These are phyloP conservation scores for Pseudozyma thailandica DNA, from an alignment of 1,284 basidiomycete species.

Conservation along the genomic window DNA sequence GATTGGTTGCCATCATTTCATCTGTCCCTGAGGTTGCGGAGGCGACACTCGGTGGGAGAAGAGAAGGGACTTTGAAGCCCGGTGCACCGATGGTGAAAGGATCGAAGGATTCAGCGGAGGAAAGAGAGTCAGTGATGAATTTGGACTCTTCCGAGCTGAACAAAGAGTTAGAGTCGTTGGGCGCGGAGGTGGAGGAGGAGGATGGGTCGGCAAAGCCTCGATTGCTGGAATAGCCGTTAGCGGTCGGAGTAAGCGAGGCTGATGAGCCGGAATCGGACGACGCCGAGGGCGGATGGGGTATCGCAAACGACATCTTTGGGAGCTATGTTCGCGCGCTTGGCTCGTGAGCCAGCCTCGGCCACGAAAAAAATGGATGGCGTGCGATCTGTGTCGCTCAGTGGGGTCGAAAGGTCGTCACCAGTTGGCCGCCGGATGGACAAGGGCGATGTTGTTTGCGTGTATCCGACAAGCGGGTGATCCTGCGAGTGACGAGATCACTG, in stretches of 20 bases:
- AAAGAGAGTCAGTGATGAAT: slow-evolving; percentile 58
- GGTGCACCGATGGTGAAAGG: slow-evolving; percentile 60
- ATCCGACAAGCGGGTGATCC: too few species aligned
- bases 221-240: slow-evolving; percentile 26
- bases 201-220: slow-evolving; percentile 25
- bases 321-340: too few species aligned
- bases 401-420: too few species aligned
- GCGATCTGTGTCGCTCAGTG: too few species aligned
- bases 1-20: slow-evolving; percentile 3
- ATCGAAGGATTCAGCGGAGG: slow-evolving; percentile 55
- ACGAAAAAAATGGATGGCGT: too few species aligned
- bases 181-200: slow-evolving; percentile 7
- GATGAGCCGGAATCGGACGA: slow-evolving; percentile 49
- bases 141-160: slow-evolving; percentile 58
- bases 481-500: too few species aligned
- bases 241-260: slow-evolving; percentile 38
- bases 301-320: slow-evolving; percentile 37
- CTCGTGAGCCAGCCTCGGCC: too few species aligned
- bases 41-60: slow-evolving; percentile 51
- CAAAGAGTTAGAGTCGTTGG: slow-evolving; percentile 32
- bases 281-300: slow-evolving; percentile 32
- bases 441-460: too few species aligned
- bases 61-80: slow-evolving; percentile 58
- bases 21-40: slow-evolving; percentile 16
- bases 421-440: not conserved